Evolutionary conservation across 1,139 yeast genomes (phyloP), one percentile per base, ranked within the genome.

Genomic region (Taphrina communis): DNA sequence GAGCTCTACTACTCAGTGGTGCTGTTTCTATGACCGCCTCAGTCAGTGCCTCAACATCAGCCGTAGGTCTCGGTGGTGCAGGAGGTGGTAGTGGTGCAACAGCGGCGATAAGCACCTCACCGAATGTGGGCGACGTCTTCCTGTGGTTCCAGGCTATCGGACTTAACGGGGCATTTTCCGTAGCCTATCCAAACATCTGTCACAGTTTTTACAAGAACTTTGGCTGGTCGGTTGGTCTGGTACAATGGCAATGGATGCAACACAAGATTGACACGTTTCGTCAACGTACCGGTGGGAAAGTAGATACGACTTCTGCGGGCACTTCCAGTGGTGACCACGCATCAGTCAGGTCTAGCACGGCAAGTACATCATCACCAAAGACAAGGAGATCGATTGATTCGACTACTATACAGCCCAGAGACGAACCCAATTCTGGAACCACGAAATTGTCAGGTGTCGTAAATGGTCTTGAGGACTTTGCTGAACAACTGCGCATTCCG

Each of bases 171-270:
- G 76, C 78, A 75, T 74, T 77, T 69, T 73, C 78, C 6, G 72
- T 78, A 38, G 70, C 73, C 35, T 78, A 77, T 68, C 80, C 80
- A 7, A 68, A 72, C 5, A 75, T 77, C 1, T 78, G 77, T 67
- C 71, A 76, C 52, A 71, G 74, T 46, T 78, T 78, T 65, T 69
- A 78, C 8, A 74, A 75, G 46, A 78, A 78, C 70, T 73, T 78
- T 52, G 78, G 77, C 19, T 78, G 80, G 80, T 73, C 77, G 12
- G 69, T 73, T 14, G 78, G 78, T 6, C 72, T 76, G 62, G 72
- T 77, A 41, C 73, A 77, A 12, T 78, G 79, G 79, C 69, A 66
- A 12, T 75, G 74, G 2, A 69, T 78, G 73, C 79, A 78, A 72
- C 57, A 51, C 9, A 69, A 74, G 19, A 76, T 78, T 65, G 80